A percentile compares a stretch with the other conserved stretches of the same genome.
phyloP scores from a whole-genome alignment of 2,329 filamentous ascomycete species.

The Exophiala phaeomuriformis region DNA sequence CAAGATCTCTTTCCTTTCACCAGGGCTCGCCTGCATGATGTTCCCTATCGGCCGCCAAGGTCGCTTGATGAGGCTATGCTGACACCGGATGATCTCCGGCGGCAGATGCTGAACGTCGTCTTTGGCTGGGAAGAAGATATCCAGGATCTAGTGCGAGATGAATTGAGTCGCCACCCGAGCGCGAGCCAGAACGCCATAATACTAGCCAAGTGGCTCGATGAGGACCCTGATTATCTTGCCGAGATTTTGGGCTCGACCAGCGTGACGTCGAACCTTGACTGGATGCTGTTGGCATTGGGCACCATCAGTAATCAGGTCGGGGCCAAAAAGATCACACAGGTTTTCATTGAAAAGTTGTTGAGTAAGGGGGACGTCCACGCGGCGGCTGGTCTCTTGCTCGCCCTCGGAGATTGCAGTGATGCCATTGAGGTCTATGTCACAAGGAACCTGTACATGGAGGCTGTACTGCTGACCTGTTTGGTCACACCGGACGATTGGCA shows the following conservation, averaged over 20 bases:
- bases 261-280: constrained; percentile 87
- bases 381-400: constrained; percentile 84
- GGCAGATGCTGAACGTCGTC: constrained; percentile 85
- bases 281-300: constrained; percentile 91
- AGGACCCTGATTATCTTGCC: constrained; percentile 73
- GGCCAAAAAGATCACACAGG: constrained; percentile 81
- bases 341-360: constrained; percentile 82
- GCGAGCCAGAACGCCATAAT: constrained; percentile 74
- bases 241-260: constrained; percentile 62
- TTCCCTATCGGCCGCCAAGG: constrained; percentile 68
- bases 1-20: constrained; percentile 82
- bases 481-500: constrained; percentile 83
- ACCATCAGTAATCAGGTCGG: constrained; percentile 72
- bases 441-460: constrained; percentile 86
- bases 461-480: constrained; percentile 77
- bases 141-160: constrained; percentile 72
- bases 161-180: constrained; percentile 61
- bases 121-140: constrained; percentile 92
- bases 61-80: constrained; percentile 51
- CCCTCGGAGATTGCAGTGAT: constrained; percentile 85
- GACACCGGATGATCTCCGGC: constrained; percentile 69
- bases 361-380: constrained; percentile 87
- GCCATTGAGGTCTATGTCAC: constrained; percentile 95
- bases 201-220: constrained; percentile 85
- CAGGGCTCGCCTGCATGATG: constrained; percentile 69